Percentiles rank a stretch among this genome's conserved stretches.
These are phyloP conservation scores for Emmonsiellopsis sp. DNA, from an alignment of 2,329 filamentous ascomycete species.

Conservation along the genomic window DNA sequence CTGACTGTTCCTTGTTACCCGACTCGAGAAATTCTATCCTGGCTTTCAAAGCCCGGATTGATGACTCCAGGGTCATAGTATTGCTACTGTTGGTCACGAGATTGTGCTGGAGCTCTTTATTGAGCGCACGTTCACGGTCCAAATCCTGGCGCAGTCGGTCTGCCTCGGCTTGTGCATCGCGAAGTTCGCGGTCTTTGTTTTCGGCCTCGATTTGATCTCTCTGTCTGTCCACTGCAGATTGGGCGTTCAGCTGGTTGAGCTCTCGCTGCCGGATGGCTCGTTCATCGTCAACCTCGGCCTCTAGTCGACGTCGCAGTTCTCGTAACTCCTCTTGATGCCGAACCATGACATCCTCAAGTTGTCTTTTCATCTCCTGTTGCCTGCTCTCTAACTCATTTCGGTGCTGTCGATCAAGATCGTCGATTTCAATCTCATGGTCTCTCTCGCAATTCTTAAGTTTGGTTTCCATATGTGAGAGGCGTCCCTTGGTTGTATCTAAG, in stretches of 20 bases:
- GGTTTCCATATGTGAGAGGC: slow-evolving; percentile 39
- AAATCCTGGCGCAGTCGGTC: slow-evolving; percentile 40
- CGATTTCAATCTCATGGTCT: slow-evolving; percentile 43
- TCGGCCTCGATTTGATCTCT: slow-evolving; percentile 38
- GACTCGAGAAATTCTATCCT: slow-evolving; percentile 86
- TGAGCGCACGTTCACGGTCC: slow-evolving; percentile 55
- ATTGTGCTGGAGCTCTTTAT: slow-evolving; percentile 48
- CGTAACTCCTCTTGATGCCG: slow-evolving; percentile 61
- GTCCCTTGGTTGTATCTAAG: slow-evolving; percentile 52
- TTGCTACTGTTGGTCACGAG: slow-evolving; percentile 53
- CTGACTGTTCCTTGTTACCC: slow-evolving; percentile 78
- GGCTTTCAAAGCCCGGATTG: slow-evolving; percentile 65
- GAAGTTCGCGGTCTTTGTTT: slow-evolving; percentile 46
- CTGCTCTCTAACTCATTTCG: slow-evolving; percentile 35
- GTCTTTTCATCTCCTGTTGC: slow-evolving; percentile 37
- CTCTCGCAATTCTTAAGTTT: slow-evolving; percentile 45
- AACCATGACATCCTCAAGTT: slow-evolving; percentile 50
- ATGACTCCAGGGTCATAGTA: slow-evolving; percentile 61
- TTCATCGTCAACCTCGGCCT: slow-evolving; percentile 60
- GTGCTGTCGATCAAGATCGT: slow-evolving; percentile 45
- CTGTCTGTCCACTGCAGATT: slow-evolving; percentile 40
- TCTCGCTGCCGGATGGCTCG: slow-evolving; percentile 50
- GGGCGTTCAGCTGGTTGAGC: slow-evolving; percentile 53
- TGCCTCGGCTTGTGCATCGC: slow-evolving; percentile 33
- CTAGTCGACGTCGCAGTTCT: slow-evolving; percentile 53